Percentiles rank a stretch among this genome's conserved stretches.
Conservation (phyloP, 75 land plant genomes). For the Picea sitchensis region DNA sequence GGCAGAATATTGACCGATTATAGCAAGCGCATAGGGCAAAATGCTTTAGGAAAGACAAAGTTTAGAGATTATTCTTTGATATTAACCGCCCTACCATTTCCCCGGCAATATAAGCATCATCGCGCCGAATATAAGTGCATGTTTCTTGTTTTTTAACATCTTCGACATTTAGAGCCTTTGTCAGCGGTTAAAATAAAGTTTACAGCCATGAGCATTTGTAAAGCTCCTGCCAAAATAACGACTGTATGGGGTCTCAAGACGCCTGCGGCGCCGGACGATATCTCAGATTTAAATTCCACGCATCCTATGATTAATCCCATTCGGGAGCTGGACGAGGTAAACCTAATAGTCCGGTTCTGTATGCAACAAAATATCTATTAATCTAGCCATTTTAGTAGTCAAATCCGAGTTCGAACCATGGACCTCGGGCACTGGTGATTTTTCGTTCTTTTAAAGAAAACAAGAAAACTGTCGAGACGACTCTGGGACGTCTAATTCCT, state of each 20-base stretch:
- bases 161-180: neutral
- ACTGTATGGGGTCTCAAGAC: neutral
- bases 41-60: too few relatives aligned
- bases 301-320: neutral
- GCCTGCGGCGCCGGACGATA: neutral
- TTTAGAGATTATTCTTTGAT: too few relatives aligned
- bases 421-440: neutral
- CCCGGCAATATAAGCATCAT: too few relatives aligned
- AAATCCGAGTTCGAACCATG: neutral
- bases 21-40: too few relatives aligned
- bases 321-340: neutral
- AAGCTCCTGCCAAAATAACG: neutral
- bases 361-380: neutral
- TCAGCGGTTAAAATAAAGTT: too few relatives aligned
- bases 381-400: neutral
- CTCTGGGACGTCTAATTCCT: slow-evolving; percentile 11
- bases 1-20: too few relatives aligned
- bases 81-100: too few relatives aligned
- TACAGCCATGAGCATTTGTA: neutral
- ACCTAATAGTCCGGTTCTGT: neutral
- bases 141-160: too few relatives aligned
- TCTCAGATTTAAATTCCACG: neutral
- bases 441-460: neutral
- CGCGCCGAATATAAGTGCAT: too few relatives aligned
- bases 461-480: slow-evolving; percentile 8